Conservation (phyloP, 495 filamentous ascomycete genomes). For the Xylaria cubensis region DNA sequence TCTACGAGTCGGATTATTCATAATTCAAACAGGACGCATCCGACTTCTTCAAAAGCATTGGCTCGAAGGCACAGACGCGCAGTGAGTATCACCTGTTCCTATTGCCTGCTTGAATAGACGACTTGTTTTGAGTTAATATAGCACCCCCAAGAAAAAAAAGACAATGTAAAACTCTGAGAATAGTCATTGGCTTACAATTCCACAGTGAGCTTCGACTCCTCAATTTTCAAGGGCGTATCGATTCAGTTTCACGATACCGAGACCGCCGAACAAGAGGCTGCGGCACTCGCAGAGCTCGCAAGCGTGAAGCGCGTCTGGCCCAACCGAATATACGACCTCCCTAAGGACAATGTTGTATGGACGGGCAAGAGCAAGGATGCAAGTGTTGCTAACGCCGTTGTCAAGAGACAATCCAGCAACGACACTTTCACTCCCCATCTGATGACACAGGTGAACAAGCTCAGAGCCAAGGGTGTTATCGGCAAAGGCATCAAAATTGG, state of each 20-base stretch:
- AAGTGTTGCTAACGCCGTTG: constrained; percentile 37
- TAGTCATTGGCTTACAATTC: not conserved
- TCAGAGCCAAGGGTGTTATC: constrained; percentile 49
- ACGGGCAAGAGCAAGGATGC: constrained; percentile 43
- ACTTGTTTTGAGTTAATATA: not conserved
- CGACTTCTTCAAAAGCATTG: constrained; percentile 47
- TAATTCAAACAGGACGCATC: constrained; percentile 43
- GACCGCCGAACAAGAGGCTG: constrained; percentile 49
- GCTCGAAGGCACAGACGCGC: constrained; percentile 49
- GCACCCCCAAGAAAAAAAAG: not conserved
- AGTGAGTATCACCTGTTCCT: constrained; percentile 24
- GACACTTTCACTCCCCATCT: constrained; percentile 53
- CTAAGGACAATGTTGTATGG: constrained; percentile 53
- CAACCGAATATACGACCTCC: constrained; percentile 50
- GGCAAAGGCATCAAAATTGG: constrained; percentile 57
- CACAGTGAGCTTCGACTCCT: constrained; percentile 49
- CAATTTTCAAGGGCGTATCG: constrained; percentile 57
- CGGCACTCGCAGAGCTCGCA: constrained; percentile 46
- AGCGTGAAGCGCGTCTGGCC: constrained; percentile 56
- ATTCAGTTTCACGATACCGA: constrained; percentile 53
- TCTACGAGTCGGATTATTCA: constrained; percentile 29
- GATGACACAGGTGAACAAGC: constrained; percentile 58
- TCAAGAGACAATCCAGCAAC: constrained; percentile 38
- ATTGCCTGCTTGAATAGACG: not conserved
- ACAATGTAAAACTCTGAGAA: not conserved